These are phyloP conservation scores for Knoxia roxburghii DNA, from an alignment of 257 asterid genomes.

Conservation along the genomic window DNA sequence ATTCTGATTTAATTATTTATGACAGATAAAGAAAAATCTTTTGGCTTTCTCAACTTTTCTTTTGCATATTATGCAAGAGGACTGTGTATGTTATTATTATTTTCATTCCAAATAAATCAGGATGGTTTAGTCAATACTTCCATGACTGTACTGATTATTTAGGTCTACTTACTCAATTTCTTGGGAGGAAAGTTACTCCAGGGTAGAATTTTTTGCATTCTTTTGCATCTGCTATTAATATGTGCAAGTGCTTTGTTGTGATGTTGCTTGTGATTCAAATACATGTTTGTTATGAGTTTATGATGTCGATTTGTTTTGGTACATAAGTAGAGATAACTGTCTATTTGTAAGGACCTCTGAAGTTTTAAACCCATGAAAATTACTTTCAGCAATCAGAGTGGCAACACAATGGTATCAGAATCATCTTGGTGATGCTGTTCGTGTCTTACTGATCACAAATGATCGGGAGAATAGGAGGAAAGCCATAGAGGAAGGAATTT, in stretches of 20 bases:
- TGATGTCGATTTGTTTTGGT: background rate
- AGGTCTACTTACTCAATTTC: background rate
- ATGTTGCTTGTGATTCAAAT: background rate
- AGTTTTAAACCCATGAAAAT: background rate
- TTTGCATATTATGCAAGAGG: background rate
- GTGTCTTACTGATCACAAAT: conserved; percentile 75
- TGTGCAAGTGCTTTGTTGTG: background rate
- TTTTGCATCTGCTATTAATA: background rate
- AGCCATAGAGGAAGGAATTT: conserved; percentile 73
- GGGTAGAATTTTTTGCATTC: background rate
- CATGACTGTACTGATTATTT: background rate
- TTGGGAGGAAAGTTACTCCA: background rate
- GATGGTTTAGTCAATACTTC: background rate
- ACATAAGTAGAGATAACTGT: background rate
- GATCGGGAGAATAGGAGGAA: conserved; percentile 86
- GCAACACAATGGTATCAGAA: conserved; percentile 93
- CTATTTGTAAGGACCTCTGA: background rate
- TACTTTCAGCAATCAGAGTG: conserved; percentile 74
- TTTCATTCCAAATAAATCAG: background rate
- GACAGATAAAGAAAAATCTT: too few species aligned
- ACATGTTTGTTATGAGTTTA: background rate
- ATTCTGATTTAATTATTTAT: too few species aligned
- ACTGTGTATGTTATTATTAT: background rate
- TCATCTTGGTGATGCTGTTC: conserved; percentile 62
- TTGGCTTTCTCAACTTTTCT: background rate